These are phyloP conservation scores for Pseudotsuga menziesii DNA, from an alignment of 75 land plant species.

Conservation along the genomic window DNA sequence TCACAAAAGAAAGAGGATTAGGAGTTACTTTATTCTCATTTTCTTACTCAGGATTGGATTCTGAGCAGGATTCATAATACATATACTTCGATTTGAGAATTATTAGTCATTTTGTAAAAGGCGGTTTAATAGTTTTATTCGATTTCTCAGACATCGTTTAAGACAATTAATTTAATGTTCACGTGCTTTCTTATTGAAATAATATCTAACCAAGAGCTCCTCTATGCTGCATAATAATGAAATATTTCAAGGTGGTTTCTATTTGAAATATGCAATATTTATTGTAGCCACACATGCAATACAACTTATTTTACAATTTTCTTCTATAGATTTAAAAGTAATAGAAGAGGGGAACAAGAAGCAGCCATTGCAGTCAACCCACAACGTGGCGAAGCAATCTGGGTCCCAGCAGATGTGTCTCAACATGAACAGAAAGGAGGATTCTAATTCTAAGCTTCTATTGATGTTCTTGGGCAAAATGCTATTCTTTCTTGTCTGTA, in stretches of 20 bases:
- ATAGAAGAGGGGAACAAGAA: neutral
- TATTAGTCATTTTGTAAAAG: neutral
- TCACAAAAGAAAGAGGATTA: neutral
- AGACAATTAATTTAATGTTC: too few species aligned
- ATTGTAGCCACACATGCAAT: neutral
- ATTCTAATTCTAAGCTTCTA: too few species aligned
- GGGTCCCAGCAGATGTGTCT: too few species aligned
- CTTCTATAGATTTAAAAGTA: neutral
- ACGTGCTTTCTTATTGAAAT: too few species aligned
- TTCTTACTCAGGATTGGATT: neutral
- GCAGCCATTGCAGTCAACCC: neutral
- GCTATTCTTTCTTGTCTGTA: too few species aligned
- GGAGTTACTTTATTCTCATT: neutral
- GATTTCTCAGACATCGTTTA: neutral
- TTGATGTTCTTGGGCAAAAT: too few species aligned
- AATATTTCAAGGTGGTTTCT: neutral
- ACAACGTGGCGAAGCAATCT: neutral
- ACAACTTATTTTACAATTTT: neutral
- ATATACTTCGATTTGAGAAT: neutral
- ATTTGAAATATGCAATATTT: neutral
- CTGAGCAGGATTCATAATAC: neutral
- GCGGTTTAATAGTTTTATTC: neutral
- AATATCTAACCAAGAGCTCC: too few species aligned
- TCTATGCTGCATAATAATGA: neutral
- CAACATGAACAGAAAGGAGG: too few species aligned